Evolutionary conservation across 1,284 basidiomycete genomes (phyloP), one percentile per base, ranked within the genome.

Genomic region (Blastosporella zonata): DNA sequence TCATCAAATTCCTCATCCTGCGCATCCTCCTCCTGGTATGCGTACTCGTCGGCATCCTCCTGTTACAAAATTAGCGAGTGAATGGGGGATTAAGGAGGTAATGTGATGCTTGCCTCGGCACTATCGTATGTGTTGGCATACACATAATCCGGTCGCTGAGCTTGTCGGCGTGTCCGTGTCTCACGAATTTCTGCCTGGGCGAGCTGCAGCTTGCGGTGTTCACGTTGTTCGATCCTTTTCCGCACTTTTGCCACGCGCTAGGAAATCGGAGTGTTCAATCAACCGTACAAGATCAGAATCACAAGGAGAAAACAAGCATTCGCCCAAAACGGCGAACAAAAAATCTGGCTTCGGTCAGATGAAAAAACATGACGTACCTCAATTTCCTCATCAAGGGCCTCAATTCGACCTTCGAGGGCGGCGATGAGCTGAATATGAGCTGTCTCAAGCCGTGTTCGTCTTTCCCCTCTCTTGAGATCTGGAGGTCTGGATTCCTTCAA

Each of bases 151-250:
- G 86, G 84, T 56, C 79, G 81, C 43, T 77, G 77, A 6, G 82
- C 80, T 66, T 80, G 78, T 45, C 84, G 74, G 52, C 82, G 75
- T 25, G 88, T 90, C 53, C 88, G 76, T 22, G 87, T 90, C 64
- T 84, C 79, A 52, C 88, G 78, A 51, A 89, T 67, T 64, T 90
- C 87, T 38, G 84, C 81, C 60, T 88, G 85, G 5, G 83, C 85
- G 57, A 81, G 69, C 52, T 85, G 69, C 22, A 81, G 62, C 41
- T 79, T 74, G 49, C 75, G 77, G 60, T 87, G 81, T 63, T 88
- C 82, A 44, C 75, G 77, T 62, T 87, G 82, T 61, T 88, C 82
- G 44, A 85, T 73, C 66, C 82, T 86, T 66, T 75, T 79, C 50
- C 80, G 76, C 9, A 73, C 78, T 60, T 76, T 82, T 61, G 82